Evolutionary conservation across 2,329 filamentous ascomycete genomes (phyloP).

Genomic region (Epichloe festucae): DNA sequence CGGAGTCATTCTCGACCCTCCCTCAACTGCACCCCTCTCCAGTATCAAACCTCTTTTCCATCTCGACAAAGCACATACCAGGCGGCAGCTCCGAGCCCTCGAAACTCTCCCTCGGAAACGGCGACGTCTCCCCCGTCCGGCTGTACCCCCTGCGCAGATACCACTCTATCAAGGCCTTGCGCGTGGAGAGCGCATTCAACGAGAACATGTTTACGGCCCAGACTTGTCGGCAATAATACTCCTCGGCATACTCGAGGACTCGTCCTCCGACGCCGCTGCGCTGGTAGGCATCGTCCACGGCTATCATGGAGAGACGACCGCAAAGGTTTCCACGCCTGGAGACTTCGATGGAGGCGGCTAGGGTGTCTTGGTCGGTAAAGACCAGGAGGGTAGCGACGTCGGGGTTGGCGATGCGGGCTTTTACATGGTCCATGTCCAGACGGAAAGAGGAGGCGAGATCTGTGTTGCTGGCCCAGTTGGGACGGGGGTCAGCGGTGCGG

Average conservation of each 20-base stretch:
- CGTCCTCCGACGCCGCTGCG: slow-evolving; percentile 20
- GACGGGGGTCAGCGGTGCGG: neutral
- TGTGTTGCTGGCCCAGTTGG: neutral
- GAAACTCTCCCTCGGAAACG: slow-evolving; percentile 17
- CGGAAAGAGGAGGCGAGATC: neutral
- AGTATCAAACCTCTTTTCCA: slow-evolving; percentile 18
- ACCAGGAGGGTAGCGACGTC: slow-evolving; percentile 7
- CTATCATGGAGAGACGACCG: slow-evolving; percentile 22
- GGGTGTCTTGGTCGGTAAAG: neutral
- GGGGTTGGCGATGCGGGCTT: neutral
- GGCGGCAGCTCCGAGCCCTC: slow-evolving; percentile 11
- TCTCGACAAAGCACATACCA: slow-evolving; percentile 21
- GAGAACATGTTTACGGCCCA: slow-evolving; percentile 18
- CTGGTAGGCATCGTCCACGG: slow-evolving; percentile 20
- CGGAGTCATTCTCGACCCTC: too few relatives aligned
- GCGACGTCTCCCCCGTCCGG: slow-evolving; percentile 19
- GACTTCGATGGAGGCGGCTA: slow-evolving; percentile 13
- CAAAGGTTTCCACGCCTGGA: slow-evolving; percentile 10
- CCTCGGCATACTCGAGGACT: slow-evolving; percentile 19
- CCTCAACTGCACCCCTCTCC: too few relatives aligned
- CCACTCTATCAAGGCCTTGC: slow-evolving; percentile 21
- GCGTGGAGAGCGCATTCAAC: slow-evolving; percentile 21
- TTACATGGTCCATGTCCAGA: slow-evolving; percentile 5
- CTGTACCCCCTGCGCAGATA: slow-evolving; percentile 21
- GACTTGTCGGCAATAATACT: slow-evolving; percentile 16